Percentiles rank a stretch among this genome's conserved stretches.
phyloP scores from a whole-genome alignment of 352 stramenopile species.

The Phytophthora palmivora region DNA sequence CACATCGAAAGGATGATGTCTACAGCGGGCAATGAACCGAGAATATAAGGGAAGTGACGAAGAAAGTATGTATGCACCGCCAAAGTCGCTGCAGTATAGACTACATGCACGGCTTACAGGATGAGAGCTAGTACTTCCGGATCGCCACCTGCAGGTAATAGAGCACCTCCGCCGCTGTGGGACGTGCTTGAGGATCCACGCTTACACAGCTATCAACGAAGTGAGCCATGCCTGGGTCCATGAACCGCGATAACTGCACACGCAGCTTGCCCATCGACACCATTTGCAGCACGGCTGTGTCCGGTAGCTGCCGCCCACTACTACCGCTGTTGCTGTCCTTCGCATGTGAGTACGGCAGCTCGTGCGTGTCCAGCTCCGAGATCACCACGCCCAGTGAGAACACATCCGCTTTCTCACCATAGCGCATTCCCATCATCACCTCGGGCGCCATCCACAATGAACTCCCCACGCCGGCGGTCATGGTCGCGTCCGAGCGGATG shows the following conservation, averaged over 20 bases:
- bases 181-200: slow-evolving; percentile 23
- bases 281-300: slow-evolving; percentile 42
- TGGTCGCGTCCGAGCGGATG: slow-evolving; percentile 29
- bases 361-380: slow-evolving; percentile 43
- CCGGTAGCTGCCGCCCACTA: slow-evolving; percentile 12
- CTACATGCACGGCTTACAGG: too few relatives aligned
- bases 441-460: slow-evolving; percentile 45
- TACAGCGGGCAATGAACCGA: too few relatives aligned
- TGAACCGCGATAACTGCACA: slow-evolving; percentile 23
- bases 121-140: not conserved
- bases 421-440: slow-evolving; percentile 46
- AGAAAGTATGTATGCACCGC: too few relatives aligned
- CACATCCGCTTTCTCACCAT: slow-evolving; percentile 47
- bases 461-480: slow-evolving; percentile 31
- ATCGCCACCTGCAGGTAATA: slow-evolving; percentile 41
- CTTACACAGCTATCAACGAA: slow-evolving; percentile 27
- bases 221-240: slow-evolving; percentile 15
- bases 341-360: slow-evolving; percentile 37
- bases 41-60: too few relatives aligned
- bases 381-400: slow-evolving; percentile 47
- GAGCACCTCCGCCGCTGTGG: slow-evolving; percentile 36
- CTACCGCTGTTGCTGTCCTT: slow-evolving; percentile 18
- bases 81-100: too few relatives aligned
- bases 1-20: not conserved
- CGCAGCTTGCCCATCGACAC: slow-evolving; percentile 34